Evolutionary conservation across 2,329 filamentous ascomycete genomes (phyloP), one percentile per base, ranked within the genome.

Genomic region (Hirsutella thompsonii): DNA sequence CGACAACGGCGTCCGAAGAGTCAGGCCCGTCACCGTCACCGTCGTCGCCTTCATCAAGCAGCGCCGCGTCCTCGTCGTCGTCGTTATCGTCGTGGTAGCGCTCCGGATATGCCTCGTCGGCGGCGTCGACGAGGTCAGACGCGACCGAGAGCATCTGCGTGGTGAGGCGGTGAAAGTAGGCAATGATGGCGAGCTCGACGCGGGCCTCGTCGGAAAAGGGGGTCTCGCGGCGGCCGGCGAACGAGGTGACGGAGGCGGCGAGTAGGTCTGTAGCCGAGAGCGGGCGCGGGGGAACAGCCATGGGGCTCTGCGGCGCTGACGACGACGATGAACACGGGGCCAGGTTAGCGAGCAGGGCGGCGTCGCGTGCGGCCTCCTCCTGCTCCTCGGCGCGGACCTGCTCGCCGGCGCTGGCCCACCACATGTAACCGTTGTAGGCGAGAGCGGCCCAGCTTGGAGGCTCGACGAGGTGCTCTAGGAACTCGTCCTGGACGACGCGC

Each of bases 381-480:
- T 73, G 68, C 46, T 79, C 72, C 40, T 76, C 73, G 38, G 74
- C 68, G 16, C 72, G 68, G 8, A 73, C 65, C 57, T 81, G 75
- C 60, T 92, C 85, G 43, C 84, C 85, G 0, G 85, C 83, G 14
- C 81, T 86, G 2, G 85, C 84, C 85, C 86, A 92, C 85, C 85
- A 92, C 74, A 90, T 86, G 64, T 90, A 89, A 20, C 82, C 80
- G 41, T 75, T 77, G 60, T 90, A 92, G 5, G 85, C 85, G 20
- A 90, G 72, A 1, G 81, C 78, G 1, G 81, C 70, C 85, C 79
- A 83, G 34, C 72, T 79, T 33, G 72, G 57, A 2, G 79, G 78
- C 52, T 83, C 79, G 21, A 79, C 66, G 35, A 81, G 66, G 41
- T 62, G 59, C 42, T 79, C 74, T 20, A 72, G 62, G 8, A 60